phyloP scores from a whole-genome alignment of 129 eudicot species.

The Artemisia tridentata region DNA sequence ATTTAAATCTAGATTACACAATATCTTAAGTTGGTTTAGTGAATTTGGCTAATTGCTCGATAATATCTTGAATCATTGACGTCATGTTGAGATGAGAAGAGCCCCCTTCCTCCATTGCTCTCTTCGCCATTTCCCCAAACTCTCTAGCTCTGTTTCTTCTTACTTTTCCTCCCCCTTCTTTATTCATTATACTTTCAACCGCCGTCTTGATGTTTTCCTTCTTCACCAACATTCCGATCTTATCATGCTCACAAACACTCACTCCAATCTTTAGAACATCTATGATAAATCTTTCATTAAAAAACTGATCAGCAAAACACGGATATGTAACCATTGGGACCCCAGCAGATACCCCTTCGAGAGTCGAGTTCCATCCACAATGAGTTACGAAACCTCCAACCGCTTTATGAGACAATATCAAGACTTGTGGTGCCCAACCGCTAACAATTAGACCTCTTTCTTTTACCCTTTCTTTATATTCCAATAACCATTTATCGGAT shows the following conservation, averaged over 20 bases:
- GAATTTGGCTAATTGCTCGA: constrained; percentile 11
- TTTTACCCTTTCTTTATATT: constrained; percentile 43
- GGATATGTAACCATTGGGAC: constrained; percentile 74
- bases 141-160: constrained; percentile 42
- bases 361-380: constrained; percentile 81
- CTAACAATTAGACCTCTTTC: constrained; percentile 51
- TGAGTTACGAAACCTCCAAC: constrained; percentile 71
- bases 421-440: constrained; percentile 83
- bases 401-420: constrained; percentile 49
- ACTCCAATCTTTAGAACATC: constrained; percentile 46
- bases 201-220: constrained; percentile 34
- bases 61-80: constrained; percentile 32
- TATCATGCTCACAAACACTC: constrained; percentile 38
- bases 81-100: constrained; percentile 37
- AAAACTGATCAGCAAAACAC: constrained; percentile 49
- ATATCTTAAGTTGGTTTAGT: not conserved
- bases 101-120: constrained; percentile 48
- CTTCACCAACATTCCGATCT: constrained; percentile 35
- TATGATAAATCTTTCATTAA: constrained; percentile 49
- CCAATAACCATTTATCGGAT: constrained; percentile 40
- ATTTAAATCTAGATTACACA: not conserved
- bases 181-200: constrained; percentile 37
- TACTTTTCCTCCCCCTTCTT: constrained; percentile 32
- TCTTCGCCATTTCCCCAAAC: constrained; percentile 48
- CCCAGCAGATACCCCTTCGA: constrained; percentile 60